Conservation (phyloP, 1,139 yeast genomes). For the Scheffersomyces insectosa region DNA sequence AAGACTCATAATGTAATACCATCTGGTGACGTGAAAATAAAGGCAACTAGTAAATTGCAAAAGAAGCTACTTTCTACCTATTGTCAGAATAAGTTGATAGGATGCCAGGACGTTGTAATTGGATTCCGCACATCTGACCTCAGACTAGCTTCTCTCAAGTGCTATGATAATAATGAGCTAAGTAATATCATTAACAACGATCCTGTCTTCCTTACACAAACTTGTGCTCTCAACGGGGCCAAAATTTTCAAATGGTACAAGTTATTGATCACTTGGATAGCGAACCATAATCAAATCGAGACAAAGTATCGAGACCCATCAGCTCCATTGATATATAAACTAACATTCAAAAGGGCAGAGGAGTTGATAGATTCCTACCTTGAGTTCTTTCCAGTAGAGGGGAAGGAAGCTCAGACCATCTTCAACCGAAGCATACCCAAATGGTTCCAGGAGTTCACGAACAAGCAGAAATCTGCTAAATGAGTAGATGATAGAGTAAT, state of each 20-base stretch:
- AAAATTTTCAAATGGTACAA: conserved; percentile 19
- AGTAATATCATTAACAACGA: conserved; percentile 10
- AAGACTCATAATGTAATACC: conserved; percentile 19
- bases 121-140: conserved; percentile 22
- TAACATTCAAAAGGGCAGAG: conserved; percentile 3
- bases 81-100: conserved; percentile 24
- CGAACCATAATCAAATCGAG: background rate
- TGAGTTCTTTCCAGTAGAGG: conserved; percentile 3
- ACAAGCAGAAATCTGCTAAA: background rate
- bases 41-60: conserved; percentile 6
- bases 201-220: conserved; percentile 14
- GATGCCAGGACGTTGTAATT: conserved; percentile 16
- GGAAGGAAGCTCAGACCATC: conserved; percentile 3
- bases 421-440: conserved; percentile 15
- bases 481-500: background rate
- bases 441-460: conserved; percentile 18
- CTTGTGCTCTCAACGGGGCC: conserved; percentile 13
- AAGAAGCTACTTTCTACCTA: conserved; percentile 19
- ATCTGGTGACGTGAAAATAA: conserved; percentile 6
- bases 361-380: conserved; percentile 3
- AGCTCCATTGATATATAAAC: conserved; percentile 3
- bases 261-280: conserved; percentile 15
- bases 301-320: background rate
- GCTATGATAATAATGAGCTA: conserved; percentile 16
- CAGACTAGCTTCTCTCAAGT: conserved; percentile 19